Base-by-base conservation (phyloP, 208 protist species). In the Lotmaria passim region DNA sequence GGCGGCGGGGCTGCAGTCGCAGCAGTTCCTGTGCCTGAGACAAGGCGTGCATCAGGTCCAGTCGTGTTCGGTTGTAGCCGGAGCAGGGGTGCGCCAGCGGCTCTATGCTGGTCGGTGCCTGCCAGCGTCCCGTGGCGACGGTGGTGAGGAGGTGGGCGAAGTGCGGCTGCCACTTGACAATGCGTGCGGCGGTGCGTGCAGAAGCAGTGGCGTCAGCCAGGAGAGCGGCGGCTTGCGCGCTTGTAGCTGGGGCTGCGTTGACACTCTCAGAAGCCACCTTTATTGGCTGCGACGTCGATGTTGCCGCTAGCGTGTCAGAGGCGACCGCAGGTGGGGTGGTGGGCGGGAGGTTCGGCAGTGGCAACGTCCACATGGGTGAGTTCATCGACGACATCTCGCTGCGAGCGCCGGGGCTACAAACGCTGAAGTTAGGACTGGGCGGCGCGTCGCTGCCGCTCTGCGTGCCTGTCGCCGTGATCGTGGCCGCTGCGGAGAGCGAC, bases 71-170 rank as follows among this genome's bases (percentile, higher is more conserved):
- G 56, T 77, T 46, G 57, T 77, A 77, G 17, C 24, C 46, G 3
- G 71, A 70, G 64, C 71, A 59, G 7, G 71, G 71, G 23, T 77
- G 67, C 3, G 28, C 38, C 8, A 63, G n/a, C 36, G 61, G 48
- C 11, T 21, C 43, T n/a, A 46, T 46, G 43, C 55, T 33, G 3
- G 38, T 14, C 36, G 48, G 55, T 10, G 71, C 63, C 47, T 77
- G 71, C 71, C 71, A 77, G 15, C 57, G 71, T 11, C 71, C 71
- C 1, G 71, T 77, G 15, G 71, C 71, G 47, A 77, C 61, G 28
- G 71, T 77, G 21, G 71, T 57, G 57, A 77, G 71, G n/a, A 77
- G 71, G 30, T 77, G 47, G 11, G 56, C 46, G 53, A 77, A 77
- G 63, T 71, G 62, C 24, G 63, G 57, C 46, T 65, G 67, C 71